A percentile compares a stretch with the other conserved stretches of the same genome.
Conservation (phyloP, 805 yeast species). For the Kazachstania kunashirensis region DNA sequence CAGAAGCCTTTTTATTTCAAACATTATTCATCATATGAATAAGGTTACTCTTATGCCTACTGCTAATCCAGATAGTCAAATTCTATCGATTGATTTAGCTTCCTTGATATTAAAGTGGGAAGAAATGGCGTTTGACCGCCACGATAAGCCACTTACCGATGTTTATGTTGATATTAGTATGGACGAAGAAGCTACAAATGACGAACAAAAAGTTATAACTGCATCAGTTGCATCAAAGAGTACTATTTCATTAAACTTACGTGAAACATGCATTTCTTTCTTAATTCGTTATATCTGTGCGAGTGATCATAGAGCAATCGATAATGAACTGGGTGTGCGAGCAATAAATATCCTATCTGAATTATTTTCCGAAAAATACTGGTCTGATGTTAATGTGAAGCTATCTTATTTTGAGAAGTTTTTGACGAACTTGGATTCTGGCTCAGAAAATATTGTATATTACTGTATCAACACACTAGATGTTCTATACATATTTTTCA, state of each 20-base stretch:
- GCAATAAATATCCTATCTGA: constrained; percentile 72
- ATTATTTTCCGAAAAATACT: constrained; percentile 58
- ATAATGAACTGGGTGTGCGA: constrained; percentile 69
- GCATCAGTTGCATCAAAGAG: not conserved
- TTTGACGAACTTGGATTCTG: constrained; percentile 65
- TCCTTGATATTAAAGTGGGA: constrained; percentile 86
- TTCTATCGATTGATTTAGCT: constrained; percentile 80
- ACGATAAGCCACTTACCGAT: constrained; percentile 7
- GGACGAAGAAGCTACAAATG: constrained; percentile 8
- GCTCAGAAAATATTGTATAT: constrained; percentile 57
- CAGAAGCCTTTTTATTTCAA: constrained; percentile 81
- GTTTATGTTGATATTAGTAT: constrained; percentile 25
- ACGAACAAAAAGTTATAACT: not conserved
- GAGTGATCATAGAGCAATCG: constrained; percentile 75
- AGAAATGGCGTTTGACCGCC: constrained; percentile 32
- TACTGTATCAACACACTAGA: constrained; percentile 86
- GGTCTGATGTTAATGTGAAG: constrained; percentile 88
- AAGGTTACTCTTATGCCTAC: constrained; percentile 71
- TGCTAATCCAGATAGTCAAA: constrained; percentile 72
- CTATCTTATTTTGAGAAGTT: constrained; percentile 82
- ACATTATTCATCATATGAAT: constrained; percentile 86
- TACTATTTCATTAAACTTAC: constrained; percentile 52
- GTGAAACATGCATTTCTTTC: constrained; percentile 86
- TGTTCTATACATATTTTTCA: constrained; percentile 73
- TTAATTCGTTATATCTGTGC: constrained; percentile 81